phyloP scores from a whole-genome alignment of 805 yeast species.

The Kregervanrija fluxuum region DNA sequence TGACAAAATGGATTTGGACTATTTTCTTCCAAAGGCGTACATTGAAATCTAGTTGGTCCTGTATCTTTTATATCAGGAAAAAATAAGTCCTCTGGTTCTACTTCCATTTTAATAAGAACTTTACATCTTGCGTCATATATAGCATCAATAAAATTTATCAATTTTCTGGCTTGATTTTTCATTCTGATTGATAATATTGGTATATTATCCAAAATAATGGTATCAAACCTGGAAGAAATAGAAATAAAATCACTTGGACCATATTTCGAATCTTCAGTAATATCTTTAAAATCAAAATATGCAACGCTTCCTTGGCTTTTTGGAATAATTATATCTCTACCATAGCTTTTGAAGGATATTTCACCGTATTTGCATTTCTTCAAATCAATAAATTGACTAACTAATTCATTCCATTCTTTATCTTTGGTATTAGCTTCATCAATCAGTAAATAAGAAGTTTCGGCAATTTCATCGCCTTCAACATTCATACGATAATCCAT shows the following conservation, averaged over 20 bases:
- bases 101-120: constrained; percentile 45
- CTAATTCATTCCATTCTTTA: constrained; percentile 31
- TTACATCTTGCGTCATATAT: constrained; percentile 62
- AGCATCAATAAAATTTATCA: constrained; percentile 62
- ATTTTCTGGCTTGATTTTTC: constrained; percentile 64
- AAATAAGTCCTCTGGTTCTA: constrained; percentile 44
- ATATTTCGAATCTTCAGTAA: constrained; percentile 44
- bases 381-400: constrained; percentile 15
- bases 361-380: constrained; percentile 4
- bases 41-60: constrained; percentile 7
- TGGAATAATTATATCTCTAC: constrained; percentile 44
- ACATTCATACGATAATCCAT: constrained; percentile 46
- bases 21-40: constrained; percentile 12
- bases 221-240: constrained; percentile 50
- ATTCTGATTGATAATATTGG: constrained; percentile 49
- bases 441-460: constrained; percentile 28
- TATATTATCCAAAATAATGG: constrained; percentile 51
- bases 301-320: constrained; percentile 33
- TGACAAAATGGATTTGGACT: constrained; percentile 6
- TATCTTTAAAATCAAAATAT: constrained; percentile 40
- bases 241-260: constrained; percentile 70
- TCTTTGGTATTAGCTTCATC: constrained; percentile 22
- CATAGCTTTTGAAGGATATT: constrained; percentile 43
- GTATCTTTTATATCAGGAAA: constrained; percentile 43
- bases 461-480: constrained; percentile 11